A percentile compares a stretch with the other conserved stretches of the same genome.
Evolutionary conservation across 1,139 yeast genomes (phyloP).

Genomic region (Wickerhamiella infanticola): DNA sequence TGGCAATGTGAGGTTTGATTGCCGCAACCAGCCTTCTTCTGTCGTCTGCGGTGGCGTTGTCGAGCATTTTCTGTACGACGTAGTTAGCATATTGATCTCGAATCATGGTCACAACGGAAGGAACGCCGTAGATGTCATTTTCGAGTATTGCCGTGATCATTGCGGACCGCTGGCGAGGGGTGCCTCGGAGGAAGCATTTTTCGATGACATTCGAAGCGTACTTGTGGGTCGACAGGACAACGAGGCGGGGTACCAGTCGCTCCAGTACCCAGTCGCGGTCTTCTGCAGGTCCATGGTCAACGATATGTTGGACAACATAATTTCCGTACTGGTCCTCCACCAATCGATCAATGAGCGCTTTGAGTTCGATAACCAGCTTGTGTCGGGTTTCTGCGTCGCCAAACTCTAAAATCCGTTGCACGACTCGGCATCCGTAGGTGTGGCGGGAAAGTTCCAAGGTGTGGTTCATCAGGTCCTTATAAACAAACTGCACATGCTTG

Average conservation of each 20-base stretch:
- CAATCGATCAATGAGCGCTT: conserved; percentile 54
- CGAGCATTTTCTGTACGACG: conserved; percentile 88
- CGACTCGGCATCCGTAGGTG: conserved; percentile 94
- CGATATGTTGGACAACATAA: conserved; percentile 89
- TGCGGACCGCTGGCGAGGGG: conserved; percentile 40
- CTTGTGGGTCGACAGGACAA: conserved; percentile 79
- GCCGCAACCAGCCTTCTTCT: conserved; percentile 24
- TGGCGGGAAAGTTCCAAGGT: conserved; percentile 84
- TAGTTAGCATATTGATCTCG: conserved; percentile 96
- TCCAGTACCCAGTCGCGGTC: conserved; percentile 38
- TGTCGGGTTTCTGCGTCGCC: conserved; percentile 43
- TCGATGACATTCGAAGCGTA: conserved; percentile 97
- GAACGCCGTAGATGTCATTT: conserved; percentile 17
- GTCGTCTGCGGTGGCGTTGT: conserved; percentile 56
- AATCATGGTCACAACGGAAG: conserved; percentile 52
- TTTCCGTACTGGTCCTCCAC: conserved; percentile 96
- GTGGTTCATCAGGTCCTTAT: conserved; percentile 60
- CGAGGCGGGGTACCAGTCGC: conserved; percentile 43
- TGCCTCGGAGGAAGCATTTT: conserved; percentile 70
- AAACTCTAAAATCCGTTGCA: conserved; percentile 78
- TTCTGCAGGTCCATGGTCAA: conserved; percentile 55
- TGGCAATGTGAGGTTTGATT: conserved; percentile 27
- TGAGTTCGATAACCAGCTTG: conserved; percentile 45
- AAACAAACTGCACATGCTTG: conserved; percentile 50
- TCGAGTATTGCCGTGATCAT: conserved; percentile 47